Evolutionary conservation across 139 green algal species (phyloP), one percentile per base, ranked within the genome.

Genomic region (Monoraphidium neglectum): DNA sequence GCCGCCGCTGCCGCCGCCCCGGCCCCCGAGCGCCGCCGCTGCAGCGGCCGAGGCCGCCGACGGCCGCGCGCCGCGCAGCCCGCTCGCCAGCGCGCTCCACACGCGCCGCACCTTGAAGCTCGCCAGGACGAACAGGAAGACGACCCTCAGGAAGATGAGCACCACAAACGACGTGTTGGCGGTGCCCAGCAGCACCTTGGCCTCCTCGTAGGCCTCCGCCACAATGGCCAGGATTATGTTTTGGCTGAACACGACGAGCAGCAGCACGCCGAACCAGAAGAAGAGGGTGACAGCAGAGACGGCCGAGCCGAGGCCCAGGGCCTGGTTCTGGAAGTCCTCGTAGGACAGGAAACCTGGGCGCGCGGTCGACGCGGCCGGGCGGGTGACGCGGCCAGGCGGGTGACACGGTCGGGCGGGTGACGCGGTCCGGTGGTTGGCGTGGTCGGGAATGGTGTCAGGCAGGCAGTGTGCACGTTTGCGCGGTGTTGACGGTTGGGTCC

Each of bases 211-310:
- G 13, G 74, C 74, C 26, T 80, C 64, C 32, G 74, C 74, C 6
- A 80, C 74, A 28, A 80, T 79, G 46, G 73, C 73, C 8, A 74
- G 68, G 49, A 74, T 74, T 46, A 74, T 74, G 68, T 74, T 74
- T 36, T 74, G 68, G 32, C 46, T 64, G 68, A 59, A 74, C 26
- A 74, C 70, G 16, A 57, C 60, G 43, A 78, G 72, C 64, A 80
- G 64, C 23, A 80, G 54, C 26, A 80, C 74, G 3, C 63, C 63
- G 38, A 80, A 26, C 74, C 74, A 80, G 64, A 80, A 80, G 4
- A 80, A 64, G 21, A 68, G 30, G 24, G 74, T 80, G 2, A 80
- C 74, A 30, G 74, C 74, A 57, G 74, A 73, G 51, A 74, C 64
- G 21, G 64, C 49, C n/a, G 74, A 38, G 5, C 74, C 74, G 1